A percentile compares a stretch with the other conserved stretches of the same genome.
Conservation (phyloP, 169 alveolate species). For the Eimeria necatrix region DNA sequence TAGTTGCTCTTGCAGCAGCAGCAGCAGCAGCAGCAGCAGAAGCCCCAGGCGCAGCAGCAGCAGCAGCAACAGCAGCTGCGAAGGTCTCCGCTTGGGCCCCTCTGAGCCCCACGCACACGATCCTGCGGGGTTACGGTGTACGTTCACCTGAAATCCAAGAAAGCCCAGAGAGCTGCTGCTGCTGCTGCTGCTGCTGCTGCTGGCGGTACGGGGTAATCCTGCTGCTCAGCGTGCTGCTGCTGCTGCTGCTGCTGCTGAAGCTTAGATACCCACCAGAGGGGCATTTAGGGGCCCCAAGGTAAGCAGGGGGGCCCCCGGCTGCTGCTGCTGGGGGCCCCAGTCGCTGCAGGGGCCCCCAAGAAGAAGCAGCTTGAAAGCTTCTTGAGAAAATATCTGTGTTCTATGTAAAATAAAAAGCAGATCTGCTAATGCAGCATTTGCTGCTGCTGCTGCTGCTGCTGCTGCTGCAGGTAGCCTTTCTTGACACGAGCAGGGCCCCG, state of each 20-base stretch:
- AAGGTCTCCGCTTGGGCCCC: too few species aligned
- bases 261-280: background rate
- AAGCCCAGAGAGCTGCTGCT: background rate
- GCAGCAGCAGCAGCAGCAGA: background rate
- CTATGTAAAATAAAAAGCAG: background rate
- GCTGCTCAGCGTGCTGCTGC: too few species aligned
- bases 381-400: too few species aligned
- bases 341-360: conserved; percentile 4
- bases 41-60: background rate
- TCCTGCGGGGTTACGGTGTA: background rate
- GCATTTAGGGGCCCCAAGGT: too few species aligned
- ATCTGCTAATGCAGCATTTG: background rate
- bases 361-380: conserved; percentile 40
- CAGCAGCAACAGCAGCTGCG: background rate
- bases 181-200: too few species aligned
- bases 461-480: background rate
- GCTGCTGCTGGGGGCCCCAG: conserved; percentile 21
- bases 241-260: too few species aligned
- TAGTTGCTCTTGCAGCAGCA: conserved; percentile 2
- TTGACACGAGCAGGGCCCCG: conserved; percentile 25
- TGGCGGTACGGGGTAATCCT: too few species aligned
- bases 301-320: background rate
- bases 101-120: too few species aligned
- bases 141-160: background rate
- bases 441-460: background rate